Evolutionary conservation across 768 basidiomycete genomes (phyloP), one percentile per base, ranked within the genome.

Genomic region (Termitomyces sp.): DNA sequence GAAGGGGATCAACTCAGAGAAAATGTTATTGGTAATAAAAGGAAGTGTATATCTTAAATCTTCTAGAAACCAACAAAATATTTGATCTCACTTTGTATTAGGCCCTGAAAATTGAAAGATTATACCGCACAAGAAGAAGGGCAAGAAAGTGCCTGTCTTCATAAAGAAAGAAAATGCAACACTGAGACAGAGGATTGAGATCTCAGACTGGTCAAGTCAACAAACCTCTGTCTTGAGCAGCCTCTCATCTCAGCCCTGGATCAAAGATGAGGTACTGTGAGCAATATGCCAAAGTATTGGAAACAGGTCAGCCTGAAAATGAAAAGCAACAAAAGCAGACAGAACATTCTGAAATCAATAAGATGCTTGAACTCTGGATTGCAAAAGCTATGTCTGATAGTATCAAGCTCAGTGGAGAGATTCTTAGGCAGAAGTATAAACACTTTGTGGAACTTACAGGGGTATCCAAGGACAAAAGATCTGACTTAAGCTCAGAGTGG

Each of bases 321-420:
- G 25, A 14, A 45, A 45, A 45, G 27, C 3, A 11, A 12, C 17
- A 31, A 19, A 46, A 45, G n/a, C 45, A 46, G 29, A 2, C 2
- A 0, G 17, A 46, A 2, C 45, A 46, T 46, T 43, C 60, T 0
- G 37, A 58, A 19, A 53, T 57, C 19, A 52, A 51, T 10, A 46
- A 60, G 43, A 60, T 60, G 59, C 37, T 60, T 7, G 31, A 60
- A 14, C 17, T 60, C 1, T 60, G 59, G 59, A 45, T 60, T 23
- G 5, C 37, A 25, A 53, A 51, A 40, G 75, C 71, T 16, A 69
- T 71, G 68, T 34, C 34, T 1, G 65, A 73, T 54, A 53, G 53
- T 2, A 48, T 78, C n/a, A 17, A 65, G 0, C 29, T 79, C 17
- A 77, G 65, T 32, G 71, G 73, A 0, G 69, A 69, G n/a, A 67